phyloP scores from a whole-genome alignment of 768 basidiomycete genomes.

The Suillus discolor region DNA sequence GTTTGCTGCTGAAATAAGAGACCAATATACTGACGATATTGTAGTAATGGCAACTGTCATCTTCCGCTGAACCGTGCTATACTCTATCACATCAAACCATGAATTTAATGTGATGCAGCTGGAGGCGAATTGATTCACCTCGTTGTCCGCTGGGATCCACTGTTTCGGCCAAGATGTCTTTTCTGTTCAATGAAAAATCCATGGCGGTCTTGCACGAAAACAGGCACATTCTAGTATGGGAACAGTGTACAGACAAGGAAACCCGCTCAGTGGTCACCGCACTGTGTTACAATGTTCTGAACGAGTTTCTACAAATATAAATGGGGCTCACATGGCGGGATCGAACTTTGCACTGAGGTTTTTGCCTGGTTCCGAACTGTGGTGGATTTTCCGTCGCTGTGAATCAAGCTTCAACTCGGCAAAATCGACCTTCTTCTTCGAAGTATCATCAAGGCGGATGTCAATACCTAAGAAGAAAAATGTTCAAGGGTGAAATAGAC shows the following conservation, averaged over 20 bases:
- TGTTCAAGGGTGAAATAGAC: neutral
- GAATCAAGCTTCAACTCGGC: conserved; percentile 6
- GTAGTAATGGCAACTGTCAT: conserved; percentile 5
- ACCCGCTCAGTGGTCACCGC: neutral
- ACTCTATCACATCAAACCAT: neutral
- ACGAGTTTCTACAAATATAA: neutral
- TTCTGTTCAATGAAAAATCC: conserved; percentile 1
- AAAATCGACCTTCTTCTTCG: conserved; percentile 6
- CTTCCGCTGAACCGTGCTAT: neutral
- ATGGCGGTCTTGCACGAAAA: neutral
- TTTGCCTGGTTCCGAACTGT: conserved; percentile 1
- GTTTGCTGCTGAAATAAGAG: neutral
- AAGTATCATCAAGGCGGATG: conserved; percentile 5
- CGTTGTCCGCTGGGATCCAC: neutral
- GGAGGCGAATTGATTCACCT: conserved; percentile 6
- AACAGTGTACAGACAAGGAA: conserved; percentile 10
- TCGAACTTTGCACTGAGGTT: neutral
- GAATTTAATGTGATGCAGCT: neutral
- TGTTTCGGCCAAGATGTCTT: conserved; percentile 5
- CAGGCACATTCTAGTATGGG: neutral
- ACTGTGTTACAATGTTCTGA: neutral
- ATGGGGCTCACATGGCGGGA: conserved; percentile 5
- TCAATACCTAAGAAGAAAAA: neutral
- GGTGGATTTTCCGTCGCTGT: neutral
- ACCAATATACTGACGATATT: neutral